Evolutionary conservation across 2,329 filamentous ascomycete genomes (phyloP).

Genomic region (Tolypocladium paradoxum): DNA sequence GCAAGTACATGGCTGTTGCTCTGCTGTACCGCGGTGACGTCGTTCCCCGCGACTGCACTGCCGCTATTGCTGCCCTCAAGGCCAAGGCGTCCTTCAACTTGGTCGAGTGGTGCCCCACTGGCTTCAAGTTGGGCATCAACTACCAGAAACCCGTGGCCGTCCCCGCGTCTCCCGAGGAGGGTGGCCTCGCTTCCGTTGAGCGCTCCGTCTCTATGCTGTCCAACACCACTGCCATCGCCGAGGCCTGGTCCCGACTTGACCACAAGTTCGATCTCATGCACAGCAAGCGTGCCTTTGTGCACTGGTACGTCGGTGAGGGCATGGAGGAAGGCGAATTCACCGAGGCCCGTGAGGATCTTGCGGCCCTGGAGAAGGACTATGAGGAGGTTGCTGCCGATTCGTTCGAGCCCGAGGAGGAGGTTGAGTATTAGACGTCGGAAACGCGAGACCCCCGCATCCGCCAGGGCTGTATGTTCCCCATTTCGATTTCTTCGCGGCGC

Average conservation of each 20-base stretch:
- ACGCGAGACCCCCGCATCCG: neutral
- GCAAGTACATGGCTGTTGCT: slow-evolving; percentile 67
- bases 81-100: slow-evolving; percentile 63
- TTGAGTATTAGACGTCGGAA: slow-evolving; percentile 59
- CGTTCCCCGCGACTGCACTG: slow-evolving; percentile 58
- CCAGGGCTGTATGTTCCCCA: neutral
- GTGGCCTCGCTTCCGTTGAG: slow-evolving; percentile 50
- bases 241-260: slow-evolving; percentile 62
- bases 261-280: slow-evolving; percentile 73
- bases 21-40: slow-evolving; percentile 63
- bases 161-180: slow-evolving; percentile 40
- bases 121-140: slow-evolving; percentile 69
- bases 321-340: slow-evolving; percentile 91
- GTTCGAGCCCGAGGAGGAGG: slow-evolving; percentile 49
- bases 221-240: slow-evolving; percentile 65
- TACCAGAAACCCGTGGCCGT: slow-evolving; percentile 57
- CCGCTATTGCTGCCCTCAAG: slow-evolving; percentile 57
- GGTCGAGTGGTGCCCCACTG: slow-evolving; percentile 66
- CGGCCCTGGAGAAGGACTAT: slow-evolving; percentile 77
- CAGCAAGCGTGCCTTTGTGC: slow-evolving; percentile 65
- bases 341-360: slow-evolving; percentile 76
- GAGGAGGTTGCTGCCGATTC: slow-evolving; percentile 75
- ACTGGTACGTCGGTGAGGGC: slow-evolving; percentile 79
- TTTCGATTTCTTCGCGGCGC: neutral
- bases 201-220: slow-evolving; percentile 60